These are phyloP conservation scores for Cladosporium velox DNA, from an alignment of 2,329 filamentous ascomycete genomes.

Conservation along the genomic window DNA sequence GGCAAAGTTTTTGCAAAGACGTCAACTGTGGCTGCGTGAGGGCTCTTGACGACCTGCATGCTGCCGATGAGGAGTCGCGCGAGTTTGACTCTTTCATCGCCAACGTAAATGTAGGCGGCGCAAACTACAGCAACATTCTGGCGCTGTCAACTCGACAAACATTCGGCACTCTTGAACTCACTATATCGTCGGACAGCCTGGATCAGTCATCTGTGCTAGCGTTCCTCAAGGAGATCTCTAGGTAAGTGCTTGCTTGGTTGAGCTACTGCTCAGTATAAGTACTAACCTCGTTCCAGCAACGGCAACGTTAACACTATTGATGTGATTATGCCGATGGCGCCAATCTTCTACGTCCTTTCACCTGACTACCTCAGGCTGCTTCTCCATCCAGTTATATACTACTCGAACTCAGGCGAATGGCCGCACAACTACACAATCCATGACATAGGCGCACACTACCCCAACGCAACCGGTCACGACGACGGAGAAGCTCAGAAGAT, in stretches of 20 bases:
- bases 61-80: constrained; percentile 40
- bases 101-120: constrained; percentile 23
- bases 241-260: constrained; percentile 34
- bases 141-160: constrained; percentile 51
- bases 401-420: constrained; percentile 49
- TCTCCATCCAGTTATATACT: constrained; percentile 47
- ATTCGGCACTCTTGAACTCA: constrained; percentile 53
- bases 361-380: constrained; percentile 48
- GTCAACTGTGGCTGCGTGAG: constrained; percentile 40
- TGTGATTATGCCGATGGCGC: constrained; percentile 36
- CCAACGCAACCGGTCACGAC: constrained; percentile 60
- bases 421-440: constrained; percentile 65
- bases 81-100: constrained; percentile 27
- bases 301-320: constrained; percentile 39
- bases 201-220: constrained; percentile 36
- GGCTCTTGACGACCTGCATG: constrained; percentile 45
- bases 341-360: constrained; percentile 43
- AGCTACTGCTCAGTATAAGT: not conserved
- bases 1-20: constrained; percentile 40
- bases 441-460: constrained; percentile 68
- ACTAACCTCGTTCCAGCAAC: constrained; percentile 36
- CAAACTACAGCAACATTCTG: constrained; percentile 44
- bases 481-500: constrained; percentile 52
- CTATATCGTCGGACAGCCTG: constrained; percentile 48
- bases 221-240: constrained; percentile 59